Conservation (phyloP, 257 asterid genomes). For the Lavandula angustifolia region DNA sequence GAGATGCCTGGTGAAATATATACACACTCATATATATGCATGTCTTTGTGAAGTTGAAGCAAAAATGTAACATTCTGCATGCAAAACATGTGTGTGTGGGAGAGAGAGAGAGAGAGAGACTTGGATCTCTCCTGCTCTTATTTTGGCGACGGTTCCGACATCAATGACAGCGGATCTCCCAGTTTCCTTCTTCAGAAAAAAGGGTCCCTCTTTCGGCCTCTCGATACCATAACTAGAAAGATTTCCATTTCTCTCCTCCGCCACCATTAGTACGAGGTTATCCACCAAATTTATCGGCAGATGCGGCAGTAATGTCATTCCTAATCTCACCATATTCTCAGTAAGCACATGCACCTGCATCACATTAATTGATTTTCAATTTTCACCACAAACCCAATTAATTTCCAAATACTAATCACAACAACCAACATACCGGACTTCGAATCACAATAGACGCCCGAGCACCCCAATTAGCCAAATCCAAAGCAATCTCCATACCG, state of each 20-base stretch:
- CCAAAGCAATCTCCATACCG: constrained; percentile 73
- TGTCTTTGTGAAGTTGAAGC: no score
- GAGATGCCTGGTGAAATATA: no score
- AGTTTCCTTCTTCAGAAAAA: constrained; percentile 30
- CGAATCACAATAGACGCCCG: constrained; percentile 49
- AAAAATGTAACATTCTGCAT: background rate
- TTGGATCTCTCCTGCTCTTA: constrained; percentile 38
- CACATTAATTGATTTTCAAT: background rate
- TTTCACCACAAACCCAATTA: background rate
- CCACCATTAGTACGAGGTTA: constrained; percentile 16
- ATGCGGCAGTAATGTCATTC: constrained; percentile 40
- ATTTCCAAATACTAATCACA: background rate
- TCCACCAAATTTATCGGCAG: constrained; percentile 39
- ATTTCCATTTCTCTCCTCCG: constrained; percentile 35
- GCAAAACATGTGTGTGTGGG: background rate
- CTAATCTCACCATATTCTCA: constrained; percentile 40
- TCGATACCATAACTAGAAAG: constrained; percentile 42
- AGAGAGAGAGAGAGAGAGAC: constrained; percentile 13
- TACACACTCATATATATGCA: no score
- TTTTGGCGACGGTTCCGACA: constrained; percentile 52
- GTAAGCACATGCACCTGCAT: constrained; percentile 51
- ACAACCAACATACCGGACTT: constrained; percentile 47
- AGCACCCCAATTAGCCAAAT: constrained; percentile 50
- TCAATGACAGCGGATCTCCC: constrained; percentile 64
- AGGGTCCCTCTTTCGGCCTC: constrained; percentile 56